Evolutionary conservation across 495 filamentous ascomycete genomes (phyloP).

Genomic region (Hyaloscypha finlandica): DNA sequence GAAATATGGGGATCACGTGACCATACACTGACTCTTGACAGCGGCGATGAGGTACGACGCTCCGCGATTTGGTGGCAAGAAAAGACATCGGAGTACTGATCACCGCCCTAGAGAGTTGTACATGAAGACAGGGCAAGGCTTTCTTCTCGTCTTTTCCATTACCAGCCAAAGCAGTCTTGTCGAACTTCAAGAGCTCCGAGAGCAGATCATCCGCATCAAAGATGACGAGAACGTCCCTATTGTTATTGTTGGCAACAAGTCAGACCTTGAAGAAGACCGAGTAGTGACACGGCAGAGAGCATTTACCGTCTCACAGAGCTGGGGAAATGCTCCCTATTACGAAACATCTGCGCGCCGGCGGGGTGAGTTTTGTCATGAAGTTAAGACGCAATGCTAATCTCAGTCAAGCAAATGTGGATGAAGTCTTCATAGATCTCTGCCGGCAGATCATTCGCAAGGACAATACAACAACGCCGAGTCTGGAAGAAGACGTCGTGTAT

Average conservation of each 20-base stretch:
- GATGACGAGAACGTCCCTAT: slow-evolving; percentile 89
- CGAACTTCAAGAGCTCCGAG: slow-evolving; percentile 85
- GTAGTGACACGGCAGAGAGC: slow-evolving; percentile 79
- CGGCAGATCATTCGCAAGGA: slow-evolving; percentile 81
- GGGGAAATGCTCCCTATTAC: slow-evolving; percentile 92
- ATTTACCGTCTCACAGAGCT: slow-evolving; percentile 83
- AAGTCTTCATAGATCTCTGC: slow-evolving; percentile 92
- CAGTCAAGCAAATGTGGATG: slow-evolving; percentile 82
- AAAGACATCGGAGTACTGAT: background rate
- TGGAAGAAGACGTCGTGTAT: slow-evolving; percentile 35
- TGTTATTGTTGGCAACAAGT: slow-evolving; percentile 97
- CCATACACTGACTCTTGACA: slow-evolving; percentile 33
- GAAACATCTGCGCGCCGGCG: slow-evolving; percentile 83
- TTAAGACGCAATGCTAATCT: background rate
- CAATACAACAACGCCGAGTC: slow-evolving; percentile 35
- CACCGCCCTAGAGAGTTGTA: slow-evolving; percentile 74
- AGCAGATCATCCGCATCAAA: slow-evolving; percentile 97
- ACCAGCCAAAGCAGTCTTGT: slow-evolving; percentile 82
- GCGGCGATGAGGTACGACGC: slow-evolving; percentile 68
- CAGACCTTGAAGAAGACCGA: slow-evolving; percentile 90
- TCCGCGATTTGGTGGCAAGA: slow-evolving; percentile 8
- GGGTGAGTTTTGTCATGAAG: slow-evolving; percentile 41
- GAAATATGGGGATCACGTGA: slow-evolving; percentile 29
- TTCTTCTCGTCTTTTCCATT: slow-evolving; percentile 96
- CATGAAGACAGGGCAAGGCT: slow-evolving; percentile 96